Conservation (phyloP, 2,329 filamentous ascomycete species). For the Penicillium sp. region DNA sequence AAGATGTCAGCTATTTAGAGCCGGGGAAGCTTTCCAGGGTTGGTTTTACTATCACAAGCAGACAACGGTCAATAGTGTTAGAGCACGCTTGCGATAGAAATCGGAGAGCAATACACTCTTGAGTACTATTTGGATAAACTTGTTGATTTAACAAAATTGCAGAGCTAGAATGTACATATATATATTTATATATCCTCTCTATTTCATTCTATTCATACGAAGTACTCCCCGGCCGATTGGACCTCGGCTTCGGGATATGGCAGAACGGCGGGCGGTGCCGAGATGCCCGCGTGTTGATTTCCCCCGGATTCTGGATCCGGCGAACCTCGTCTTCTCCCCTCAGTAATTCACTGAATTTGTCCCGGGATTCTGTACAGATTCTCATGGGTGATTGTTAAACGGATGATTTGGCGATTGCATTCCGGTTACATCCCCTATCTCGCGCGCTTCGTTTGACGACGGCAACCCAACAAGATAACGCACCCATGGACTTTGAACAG, state of each 20-base stretch:
- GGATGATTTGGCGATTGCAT: slow-evolving; percentile 20
- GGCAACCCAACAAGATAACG: slow-evolving; percentile 18
- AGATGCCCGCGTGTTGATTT: slow-evolving; percentile 25
- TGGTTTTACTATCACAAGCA: slow-evolving; percentile 1
- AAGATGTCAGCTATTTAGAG: background rate
- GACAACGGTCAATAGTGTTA: background rate
- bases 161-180: background rate
- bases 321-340: slow-evolving; percentile 11
- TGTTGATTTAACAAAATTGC: background rate
- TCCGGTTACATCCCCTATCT: background rate
- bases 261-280: slow-evolving; percentile 35
- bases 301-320: slow-evolving; percentile 34
- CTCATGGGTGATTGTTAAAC: slow-evolving; percentile 4
- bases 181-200: background rate
- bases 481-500: slow-evolving; percentile 45
- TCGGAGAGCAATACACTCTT: background rate
- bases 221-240: slow-evolving; percentile 10
- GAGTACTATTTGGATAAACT: background rate
- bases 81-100: background rate
- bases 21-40: background rate
- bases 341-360: slow-evolving; percentile 1
- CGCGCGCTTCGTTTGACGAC: slow-evolving; percentile 18
- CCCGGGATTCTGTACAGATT: slow-evolving; percentile 1
- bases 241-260: slow-evolving; percentile 39
- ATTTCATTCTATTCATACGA: too few relatives aligned